phyloP scores from a whole-genome alignment of 768 basidiomycete species.

The Tulasnella sp. region DNA sequence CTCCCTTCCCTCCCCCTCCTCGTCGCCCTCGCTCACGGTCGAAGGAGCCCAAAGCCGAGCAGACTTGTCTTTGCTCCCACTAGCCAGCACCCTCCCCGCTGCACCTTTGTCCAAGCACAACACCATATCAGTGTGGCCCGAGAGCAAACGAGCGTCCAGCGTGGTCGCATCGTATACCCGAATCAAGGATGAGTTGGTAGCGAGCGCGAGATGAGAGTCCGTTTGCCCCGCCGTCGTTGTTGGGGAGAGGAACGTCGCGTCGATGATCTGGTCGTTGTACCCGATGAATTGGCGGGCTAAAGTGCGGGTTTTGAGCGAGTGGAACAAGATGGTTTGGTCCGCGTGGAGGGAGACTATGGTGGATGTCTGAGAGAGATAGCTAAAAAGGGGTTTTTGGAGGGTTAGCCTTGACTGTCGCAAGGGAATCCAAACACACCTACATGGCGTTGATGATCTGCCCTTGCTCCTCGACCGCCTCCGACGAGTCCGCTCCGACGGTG shows the following conservation, averaged over 20 bases:
- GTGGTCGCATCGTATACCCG: conserved; percentile 79
- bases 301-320: conserved; percentile 69
- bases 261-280: conserved; percentile 98
- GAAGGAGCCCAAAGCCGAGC: conserved; percentile 77
- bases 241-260: conserved; percentile 73
- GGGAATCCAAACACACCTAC: conserved; percentile 55
- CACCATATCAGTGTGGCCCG: conserved; percentile 91
- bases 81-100: conserved; percentile 74
- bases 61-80: conserved; percentile 90
- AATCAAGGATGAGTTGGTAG: conserved; percentile 96
- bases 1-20: conserved; percentile 40
- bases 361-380: conserved; percentile 68
- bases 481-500: conserved; percentile 49
- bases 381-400: conserved; percentile 42
- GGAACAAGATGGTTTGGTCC: conserved; percentile 95
- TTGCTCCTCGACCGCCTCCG: conserved; percentile 72
- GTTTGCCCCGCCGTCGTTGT: conserved; percentile 37
- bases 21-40: conserved; percentile 39
- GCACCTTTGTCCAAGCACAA: conserved; percentile 74
- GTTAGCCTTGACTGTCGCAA: not conserved
- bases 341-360: conserved; percentile 84
- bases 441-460: conserved; percentile 79
- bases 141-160: conserved; percentile 81
- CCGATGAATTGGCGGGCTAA: conserved; percentile 85
- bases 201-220: conserved; percentile 72